A percentile compares a stretch with the other conserved stretches of the same genome.
These are phyloP conservation scores for Lactarius trivialis DNA, from an alignment of 768 basidiomycete genomes.

Conservation along the genomic window DNA sequence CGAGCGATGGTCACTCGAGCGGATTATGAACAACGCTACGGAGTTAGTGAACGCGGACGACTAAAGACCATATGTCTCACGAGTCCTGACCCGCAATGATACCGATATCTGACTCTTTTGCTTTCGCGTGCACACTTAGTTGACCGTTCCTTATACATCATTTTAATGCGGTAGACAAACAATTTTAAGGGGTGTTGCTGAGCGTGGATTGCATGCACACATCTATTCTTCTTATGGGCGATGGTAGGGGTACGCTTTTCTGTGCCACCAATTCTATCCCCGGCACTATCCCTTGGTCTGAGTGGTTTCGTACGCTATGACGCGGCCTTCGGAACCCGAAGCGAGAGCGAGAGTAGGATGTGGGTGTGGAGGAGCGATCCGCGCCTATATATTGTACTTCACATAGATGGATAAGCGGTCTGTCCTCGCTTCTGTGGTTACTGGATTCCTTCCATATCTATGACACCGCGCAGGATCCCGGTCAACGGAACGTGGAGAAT, in stretches of 20 bases:
- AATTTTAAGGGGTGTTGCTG: neutral
- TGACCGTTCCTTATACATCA: conserved; percentile 7
- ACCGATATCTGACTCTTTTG: conserved; percentile 1
- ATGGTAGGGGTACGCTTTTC: neutral
- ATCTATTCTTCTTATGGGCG: neutral
- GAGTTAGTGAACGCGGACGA: conserved; percentile 55
- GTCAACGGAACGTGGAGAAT: neutral
- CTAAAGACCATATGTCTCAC: conserved; percentile 2
- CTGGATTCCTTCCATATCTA: neutral
- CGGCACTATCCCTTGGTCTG: neutral
- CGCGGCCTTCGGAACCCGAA: neutral
- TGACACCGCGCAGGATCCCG: neutral
- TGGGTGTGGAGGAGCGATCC: neutral
- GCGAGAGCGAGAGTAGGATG: neutral
- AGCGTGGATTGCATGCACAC: neutral
- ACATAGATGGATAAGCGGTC: neutral
- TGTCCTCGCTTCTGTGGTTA: neutral
- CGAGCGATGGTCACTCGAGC: conserved; percentile 75
- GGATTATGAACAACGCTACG: conserved; percentile 61
- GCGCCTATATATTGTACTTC: neutral
- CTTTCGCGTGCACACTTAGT: neutral
- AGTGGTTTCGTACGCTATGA: neutral
- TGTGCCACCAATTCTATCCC: too few relatives aligned
- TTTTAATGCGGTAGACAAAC: neutral
- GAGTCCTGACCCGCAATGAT: neutral